Evolutionary conservation across 2,329 filamentous ascomycete genomes (phyloP).

Genomic region (Dothiorella sarmentorum): DNA sequence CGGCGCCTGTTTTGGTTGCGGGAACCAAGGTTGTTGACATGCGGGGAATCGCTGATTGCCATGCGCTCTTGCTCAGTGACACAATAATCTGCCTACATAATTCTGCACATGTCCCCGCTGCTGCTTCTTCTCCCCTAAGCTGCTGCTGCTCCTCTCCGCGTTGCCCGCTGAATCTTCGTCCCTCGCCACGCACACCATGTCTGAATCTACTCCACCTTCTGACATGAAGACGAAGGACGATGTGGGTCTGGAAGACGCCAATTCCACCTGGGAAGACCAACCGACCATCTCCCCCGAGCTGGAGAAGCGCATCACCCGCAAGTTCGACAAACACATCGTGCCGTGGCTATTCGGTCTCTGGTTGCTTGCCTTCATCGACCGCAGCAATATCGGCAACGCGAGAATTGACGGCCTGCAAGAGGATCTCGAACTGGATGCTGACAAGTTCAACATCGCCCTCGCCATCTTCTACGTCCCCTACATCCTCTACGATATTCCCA

Average conservation of each 20-base stretch:
- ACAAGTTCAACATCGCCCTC: slow-evolving; percentile 43
- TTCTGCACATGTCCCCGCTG: not conserved
- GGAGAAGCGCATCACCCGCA: slow-evolving; percentile 38
- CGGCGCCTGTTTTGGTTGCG: slow-evolving; percentile 12
- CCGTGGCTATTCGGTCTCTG: slow-evolving; percentile 47
- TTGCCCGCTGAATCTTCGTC: not conserved
- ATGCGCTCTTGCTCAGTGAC: not conserved
- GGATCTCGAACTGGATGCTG: slow-evolving; percentile 39
- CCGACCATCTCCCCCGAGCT: slow-evolving; percentile 21
- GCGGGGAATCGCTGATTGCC: not conserved
- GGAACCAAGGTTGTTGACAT: not conserved
- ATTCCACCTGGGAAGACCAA: slow-evolving; percentile 19
- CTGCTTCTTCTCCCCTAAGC: not conserved
- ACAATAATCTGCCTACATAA: not conserved
- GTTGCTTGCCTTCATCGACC: slow-evolving; percentile 49
- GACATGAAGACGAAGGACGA: slow-evolving; percentile 3
- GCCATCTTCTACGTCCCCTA: slow-evolving; percentile 46
- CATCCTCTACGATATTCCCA: slow-evolving; percentile 41
- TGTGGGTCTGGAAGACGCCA: slow-evolving; percentile 21
- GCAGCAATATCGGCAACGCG: slow-evolving; percentile 43
- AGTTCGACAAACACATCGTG: slow-evolving; percentile 43
- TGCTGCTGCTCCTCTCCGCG: not conserved
- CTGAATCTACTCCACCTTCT: not conserved
- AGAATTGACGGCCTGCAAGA: slow-evolving; percentile 40
- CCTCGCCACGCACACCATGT: not conserved